These are phyloP conservation scores for Chytriomyces hyalinus DNA, from an alignment of 192 early-diverging fungal genomes.

Conservation along the genomic window DNA sequence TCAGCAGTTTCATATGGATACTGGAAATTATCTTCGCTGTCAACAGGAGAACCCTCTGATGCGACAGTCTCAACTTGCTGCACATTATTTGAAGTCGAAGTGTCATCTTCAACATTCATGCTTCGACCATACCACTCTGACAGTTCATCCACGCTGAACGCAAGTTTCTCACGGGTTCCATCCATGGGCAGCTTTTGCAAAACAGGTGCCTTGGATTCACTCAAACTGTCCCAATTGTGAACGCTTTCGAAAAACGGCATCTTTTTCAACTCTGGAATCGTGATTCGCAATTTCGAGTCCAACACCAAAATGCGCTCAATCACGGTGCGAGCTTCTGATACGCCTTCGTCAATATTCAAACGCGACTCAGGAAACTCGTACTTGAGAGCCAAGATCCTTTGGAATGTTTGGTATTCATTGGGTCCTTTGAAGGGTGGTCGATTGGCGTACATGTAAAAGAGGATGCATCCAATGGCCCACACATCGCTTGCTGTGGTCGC, in stretches of 20 bases:
- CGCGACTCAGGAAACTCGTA: slow-evolving; percentile 74
- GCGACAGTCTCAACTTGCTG: background rate
- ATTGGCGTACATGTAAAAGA: slow-evolving; percentile 89
- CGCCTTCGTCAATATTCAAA: slow-evolving; percentile 55
- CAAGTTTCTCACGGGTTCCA: background rate
- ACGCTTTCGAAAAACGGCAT: slow-evolving; percentile 76
- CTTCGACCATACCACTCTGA: slow-evolving; percentile 24
- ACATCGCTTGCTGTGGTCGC: slow-evolving; percentile 59
- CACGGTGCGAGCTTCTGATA: slow-evolving; percentile 72
- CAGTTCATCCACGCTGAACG: slow-evolving; percentile 12
- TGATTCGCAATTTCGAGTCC: slow-evolving; percentile 61
- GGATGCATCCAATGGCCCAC: slow-evolving; percentile 82
- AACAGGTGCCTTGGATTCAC: background rate
- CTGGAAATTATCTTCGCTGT: background rate
- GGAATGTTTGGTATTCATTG: slow-evolving; percentile 97
- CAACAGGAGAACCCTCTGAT: background rate
- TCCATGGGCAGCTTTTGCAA: background rate
- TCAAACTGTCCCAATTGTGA: slow-evolving; percentile 64
- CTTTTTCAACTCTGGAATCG: slow-evolving; percentile 65
- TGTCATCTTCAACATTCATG: background rate
- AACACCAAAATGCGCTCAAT: slow-evolving; percentile 75
- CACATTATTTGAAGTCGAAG: too few relatives aligned
- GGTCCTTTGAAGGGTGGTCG: slow-evolving; percentile 91
- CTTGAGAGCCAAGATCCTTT: slow-evolving; percentile 89
- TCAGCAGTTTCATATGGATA: slow-evolving; percentile 26